Evolutionary conservation across 768 basidiomycete species (phyloP), one percentile per base, ranked within the genome.

Genomic region (Tricholoma saponaceum): DNA sequence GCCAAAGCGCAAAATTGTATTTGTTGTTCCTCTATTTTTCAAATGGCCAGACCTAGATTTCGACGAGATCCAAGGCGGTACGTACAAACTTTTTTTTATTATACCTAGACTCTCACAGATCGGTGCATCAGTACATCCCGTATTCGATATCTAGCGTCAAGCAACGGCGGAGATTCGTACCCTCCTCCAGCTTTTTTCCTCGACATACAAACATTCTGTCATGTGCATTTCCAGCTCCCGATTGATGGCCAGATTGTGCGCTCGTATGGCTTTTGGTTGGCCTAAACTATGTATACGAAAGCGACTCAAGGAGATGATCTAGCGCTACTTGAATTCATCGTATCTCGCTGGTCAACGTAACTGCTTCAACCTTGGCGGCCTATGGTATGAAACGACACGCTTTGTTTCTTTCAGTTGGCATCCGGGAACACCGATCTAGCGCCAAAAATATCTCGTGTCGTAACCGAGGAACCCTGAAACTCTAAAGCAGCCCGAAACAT

Each of bases 1-100:
- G 41, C 32, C 26, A n/a, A 7, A 44, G 43, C 28, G 41, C 33
- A 54, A 44, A 54, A 23, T 25, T 25, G 18, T 52, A 7, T 37
- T 37, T 52, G 33, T 53, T 39, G 28, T 41, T 53, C 44, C 60
- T 62, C 26, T 49, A 28, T 14, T n/a, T 49, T 26, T 65, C 64
- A 56, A 59, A 59, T 7, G 26, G 35, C 52, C 37, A 23, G 41
- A 5, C 52, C 52, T 23, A 53, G 39, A 54, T 56, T 58, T 58
- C 23, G 26, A 23, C 44, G 49, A 54, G 57, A 54, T 56, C 47
- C 47, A 47, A 26, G 14, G 46, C 25, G 5, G 25, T 26, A 16
- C 25, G 14, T 49, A 28, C 14, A 50, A 25, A 7, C 22, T 23
- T n/a, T 49, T 23, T 14, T 14, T 12, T 44, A 13, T 23, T 23